Percentiles rank a stretch among this genome's conserved stretches.
Conservation (phyloP, 768 basidiomycete species). For the Boletellus ananas region DNA sequence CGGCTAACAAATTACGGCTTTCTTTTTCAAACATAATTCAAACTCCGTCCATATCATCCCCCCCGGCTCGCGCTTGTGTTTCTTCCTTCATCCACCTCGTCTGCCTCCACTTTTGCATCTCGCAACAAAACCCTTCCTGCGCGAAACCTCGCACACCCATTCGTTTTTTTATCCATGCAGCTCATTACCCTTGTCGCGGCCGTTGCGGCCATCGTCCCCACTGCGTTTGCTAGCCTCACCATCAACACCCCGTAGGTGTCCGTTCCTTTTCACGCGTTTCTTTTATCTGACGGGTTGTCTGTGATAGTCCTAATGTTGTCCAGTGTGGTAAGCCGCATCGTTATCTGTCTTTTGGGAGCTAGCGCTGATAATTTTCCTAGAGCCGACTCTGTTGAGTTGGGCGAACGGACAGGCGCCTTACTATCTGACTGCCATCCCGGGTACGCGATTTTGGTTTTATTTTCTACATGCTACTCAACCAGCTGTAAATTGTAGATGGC, state of each 20-base stretch:
- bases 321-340: slow-evolving; percentile 46
- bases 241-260: slow-evolving; percentile 66
- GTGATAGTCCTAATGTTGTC: slow-evolving; percentile 36
- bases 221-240: slow-evolving; percentile 41
- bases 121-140: background rate
- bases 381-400: slow-evolving; percentile 59
- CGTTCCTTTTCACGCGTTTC: background rate
- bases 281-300: background rate
- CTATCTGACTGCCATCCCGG: slow-evolving; percentile 58
- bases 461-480: background rate
- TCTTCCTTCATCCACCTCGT: background rate
- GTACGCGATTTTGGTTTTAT: slow-evolving; percentile 31
- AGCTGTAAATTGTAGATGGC: slow-evolving; percentile 39
- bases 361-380: slow-evolving; percentile 30
- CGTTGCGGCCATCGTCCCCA: slow-evolving; percentile 31
- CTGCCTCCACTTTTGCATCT: slow-evolving; percentile 1
- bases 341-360: background rate
- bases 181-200: slow-evolving; percentile 28
- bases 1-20: slow-evolving; percentile 2
- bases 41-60: slow-evolving; percentile 24
- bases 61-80: background rate
- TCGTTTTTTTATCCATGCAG: slow-evolving; percentile 34
- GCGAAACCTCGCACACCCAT: slow-evolving; percentile 18
- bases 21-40: slow-evolving; percentile 17
- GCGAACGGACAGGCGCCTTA: slow-evolving; percentile 50